Evolutionary conservation across 306 rosid species (phyloP).

Genomic region (Leucaena leucocephala): DNA sequence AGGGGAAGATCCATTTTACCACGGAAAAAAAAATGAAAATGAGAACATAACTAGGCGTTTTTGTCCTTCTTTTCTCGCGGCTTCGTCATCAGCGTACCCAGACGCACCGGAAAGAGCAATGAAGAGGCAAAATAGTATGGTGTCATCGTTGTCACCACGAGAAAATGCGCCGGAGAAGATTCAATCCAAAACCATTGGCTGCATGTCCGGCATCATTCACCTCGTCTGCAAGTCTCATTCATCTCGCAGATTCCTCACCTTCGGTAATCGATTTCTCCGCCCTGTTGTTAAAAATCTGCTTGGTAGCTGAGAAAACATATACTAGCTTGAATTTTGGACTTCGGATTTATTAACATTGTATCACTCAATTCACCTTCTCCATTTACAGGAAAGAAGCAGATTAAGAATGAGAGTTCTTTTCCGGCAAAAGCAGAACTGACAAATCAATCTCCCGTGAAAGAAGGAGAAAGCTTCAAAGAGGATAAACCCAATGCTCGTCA

Average conservation of each 20-base stretch:
- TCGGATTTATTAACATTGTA: not conserved
- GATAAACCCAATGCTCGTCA: conserved; percentile 5
- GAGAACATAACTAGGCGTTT: not conserved
- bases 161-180: conserved; percentile 61
- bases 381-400: conserved; percentile 64
- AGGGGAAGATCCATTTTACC: not conserved
- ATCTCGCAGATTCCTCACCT: conserved; percentile 70
- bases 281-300: conserved; percentile 15
- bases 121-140: conserved; percentile 59
- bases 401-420: conserved; percentile 32
- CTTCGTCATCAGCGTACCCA: not conserved
- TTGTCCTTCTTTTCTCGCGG: not conserved
- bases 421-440: not conserved
- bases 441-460: conserved; percentile 3
- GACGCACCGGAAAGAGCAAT: conserved; percentile 24
- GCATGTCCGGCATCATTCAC: conserved; percentile 86
- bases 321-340: not conserved
- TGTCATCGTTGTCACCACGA: conserved; percentile 57
- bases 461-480: not conserved
- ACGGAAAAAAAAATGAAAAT: not conserved
- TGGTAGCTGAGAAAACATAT: not conserved
- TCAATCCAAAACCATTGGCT: conserved; percentile 66
- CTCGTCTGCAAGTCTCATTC: conserved; percentile 58
- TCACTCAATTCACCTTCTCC: not conserved
- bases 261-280: conserved; percentile 39